These are phyloP conservation scores for Apiospora arundinis DNA, from an alignment of 2,329 filamentous ascomycete genomes.

Conservation along the genomic window DNA sequence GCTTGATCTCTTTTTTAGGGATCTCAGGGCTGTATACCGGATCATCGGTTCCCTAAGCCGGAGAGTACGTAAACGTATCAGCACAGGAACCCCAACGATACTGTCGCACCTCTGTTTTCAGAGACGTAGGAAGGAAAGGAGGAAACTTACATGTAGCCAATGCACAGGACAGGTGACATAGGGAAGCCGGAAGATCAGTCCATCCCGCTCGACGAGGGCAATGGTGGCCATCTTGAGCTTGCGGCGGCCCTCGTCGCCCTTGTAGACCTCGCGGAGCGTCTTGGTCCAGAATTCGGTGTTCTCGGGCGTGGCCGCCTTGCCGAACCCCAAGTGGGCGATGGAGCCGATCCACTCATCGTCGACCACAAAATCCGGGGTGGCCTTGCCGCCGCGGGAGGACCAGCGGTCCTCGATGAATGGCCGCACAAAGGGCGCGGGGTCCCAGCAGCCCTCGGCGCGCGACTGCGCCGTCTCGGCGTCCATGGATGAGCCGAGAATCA, in stretches of 20 bases:
- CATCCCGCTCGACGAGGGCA: constrained; percentile 54
- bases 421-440: constrained; percentile 48
- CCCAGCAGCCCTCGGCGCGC: constrained; percentile 56
- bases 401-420: constrained; percentile 50
- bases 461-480: constrained; percentile 57
- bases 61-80: no score
- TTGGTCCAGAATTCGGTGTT: constrained; percentile 52
- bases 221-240: constrained; percentile 54
- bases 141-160: constrained; percentile 55
- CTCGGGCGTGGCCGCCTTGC: constrained; percentile 44
- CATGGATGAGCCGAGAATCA: constrained; percentile 59
- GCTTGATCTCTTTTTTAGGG: constrained; percentile 55
- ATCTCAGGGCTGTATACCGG: constrained; percentile 48
- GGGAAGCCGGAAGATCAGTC: constrained; percentile 50
- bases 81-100: no score
- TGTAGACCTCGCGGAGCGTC: constrained; percentile 53
- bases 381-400: constrained; percentile 38
- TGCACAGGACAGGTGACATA: constrained; percentile 58
- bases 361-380: constrained; percentile 54
- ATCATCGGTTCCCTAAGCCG: constrained; percentile 51
- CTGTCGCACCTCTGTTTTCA: no score
- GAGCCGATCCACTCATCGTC: constrained; percentile 54
- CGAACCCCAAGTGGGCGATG: constrained; percentile 53
- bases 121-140: background rate
- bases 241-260: constrained; percentile 55